phyloP scores from a whole-genome alignment of 495 filamentous ascomycete genomes.

The Penicillium bialowiezense region DNA sequence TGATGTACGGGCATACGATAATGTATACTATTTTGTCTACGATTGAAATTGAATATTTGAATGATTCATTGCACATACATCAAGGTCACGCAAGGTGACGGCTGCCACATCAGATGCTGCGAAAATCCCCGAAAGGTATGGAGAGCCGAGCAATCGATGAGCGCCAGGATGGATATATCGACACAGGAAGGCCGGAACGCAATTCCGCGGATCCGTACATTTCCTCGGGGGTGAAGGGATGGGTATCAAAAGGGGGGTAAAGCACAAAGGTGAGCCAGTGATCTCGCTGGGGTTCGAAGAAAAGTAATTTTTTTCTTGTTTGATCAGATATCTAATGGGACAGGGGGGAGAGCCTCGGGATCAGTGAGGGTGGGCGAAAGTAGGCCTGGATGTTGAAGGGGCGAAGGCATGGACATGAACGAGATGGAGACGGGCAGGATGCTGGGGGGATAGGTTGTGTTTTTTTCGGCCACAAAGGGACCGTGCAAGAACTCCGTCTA shows the following conservation, averaged over 20 bases:
- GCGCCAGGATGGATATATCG: slow-evolving; percentile 32
- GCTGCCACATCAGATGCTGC: slow-evolving; percentile 34
- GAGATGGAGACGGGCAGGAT: slow-evolving; percentile 1
- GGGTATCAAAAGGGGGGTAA: slow-evolving; percentile 27
- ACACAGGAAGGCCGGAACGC: slow-evolving; percentile 4
- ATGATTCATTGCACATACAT: slow-evolving; percentile 15
- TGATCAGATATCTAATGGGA: slow-evolving; percentile 26
- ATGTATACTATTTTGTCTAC: no score
- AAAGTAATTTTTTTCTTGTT: slow-evolving; percentile 29
- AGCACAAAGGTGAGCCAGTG: slow-evolving; percentile 21
- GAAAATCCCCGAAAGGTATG: neutral
- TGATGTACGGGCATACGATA: no score
- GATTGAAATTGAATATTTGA: slow-evolving; percentile 3
- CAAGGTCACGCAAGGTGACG: slow-evolving; percentile 34
- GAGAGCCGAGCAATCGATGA: slow-evolving; percentile 24
- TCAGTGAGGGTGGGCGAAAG: slow-evolving; percentile 21
- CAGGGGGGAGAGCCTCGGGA: slow-evolving; percentile 10
- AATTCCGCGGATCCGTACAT: slow-evolving; percentile 1
- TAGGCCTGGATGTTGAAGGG: slow-evolving; percentile 21
- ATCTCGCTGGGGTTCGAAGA: slow-evolving; percentile 14
- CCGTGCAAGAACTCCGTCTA: slow-evolving; percentile 11
- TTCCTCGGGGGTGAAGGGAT: slow-evolving; percentile 6
- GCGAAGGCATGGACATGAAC: neutral
- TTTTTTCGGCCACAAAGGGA: slow-evolving; percentile 13
- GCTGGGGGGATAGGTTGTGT: neutral